Base-by-base conservation (phyloP, 2,329 filamentous ascomycete species). In the Botrytis deweyae region DNA sequence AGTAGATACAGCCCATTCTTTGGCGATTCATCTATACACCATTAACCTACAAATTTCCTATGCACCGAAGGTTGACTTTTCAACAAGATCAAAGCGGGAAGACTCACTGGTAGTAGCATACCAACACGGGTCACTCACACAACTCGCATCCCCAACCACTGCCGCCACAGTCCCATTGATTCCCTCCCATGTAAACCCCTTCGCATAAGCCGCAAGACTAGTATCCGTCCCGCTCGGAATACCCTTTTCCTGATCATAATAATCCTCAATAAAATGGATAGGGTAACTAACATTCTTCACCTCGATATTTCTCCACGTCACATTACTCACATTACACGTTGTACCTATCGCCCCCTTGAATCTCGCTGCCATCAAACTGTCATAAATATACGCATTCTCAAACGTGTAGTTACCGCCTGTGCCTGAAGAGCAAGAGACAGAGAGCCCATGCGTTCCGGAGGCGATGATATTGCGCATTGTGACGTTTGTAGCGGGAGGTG, bases 211-310 rank as follows among this genome's bases (percentile, higher is more conserved):
- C 25, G 64, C 64, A 29, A 72, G 14, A 8, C 40, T 46, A 8
- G 6, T 16, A 14, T 68, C 10, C 7, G n/a, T 40, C 4, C 40
- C 55, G 8, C 20, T 38, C 10, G 49, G 49, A 5, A 61, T n/a
- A 2, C 10, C n/a, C 12, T 72, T 72, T 22, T 49, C 64, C 33
- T 72, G 71, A 40, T 72, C 64, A 44, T 38, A 59, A 38, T 72
- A 72, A 61, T 69, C 42, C 55, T 40, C 71, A 7, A 72, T 40
- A 40, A 72, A 72, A 69, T 72, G 64, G 22, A 72, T 69, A 6
- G 71, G 64, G 63, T 38, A 69, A 8, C 71, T 69, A 9, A 69
- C 42, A 49, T 69, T 69, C 20, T 55, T 69, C 25, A 72, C 64
- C 40, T 61, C 52, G 20, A 72, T 68, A n/a, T 72, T 61, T 46